phyloP scores from a whole-genome alignment of 2,329 filamentous ascomycete genomes.

The Colletotrichum sp. region DNA sequence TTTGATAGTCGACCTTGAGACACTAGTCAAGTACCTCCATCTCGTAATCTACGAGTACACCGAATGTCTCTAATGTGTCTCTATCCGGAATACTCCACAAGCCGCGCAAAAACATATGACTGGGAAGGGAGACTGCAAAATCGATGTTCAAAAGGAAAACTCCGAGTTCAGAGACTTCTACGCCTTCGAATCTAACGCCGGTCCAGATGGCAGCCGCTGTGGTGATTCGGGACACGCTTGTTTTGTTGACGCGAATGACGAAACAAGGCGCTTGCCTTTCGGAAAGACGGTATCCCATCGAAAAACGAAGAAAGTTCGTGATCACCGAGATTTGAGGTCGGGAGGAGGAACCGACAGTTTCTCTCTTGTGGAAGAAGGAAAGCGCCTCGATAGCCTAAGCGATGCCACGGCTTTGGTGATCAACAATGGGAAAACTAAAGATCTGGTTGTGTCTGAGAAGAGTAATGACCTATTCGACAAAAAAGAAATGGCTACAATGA shows the following conservation, averaged over 20 bases:
- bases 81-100: constrained; percentile 33
- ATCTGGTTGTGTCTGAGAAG: constrained; percentile 4
- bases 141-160: not conserved
- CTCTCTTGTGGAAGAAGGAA: not conserved
- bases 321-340: not conserved
- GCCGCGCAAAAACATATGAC: constrained; percentile 57
- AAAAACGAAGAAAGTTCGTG: not conserved
- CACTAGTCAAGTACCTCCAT: not conserved
- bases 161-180: not conserved
- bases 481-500: constrained; percentile 28
- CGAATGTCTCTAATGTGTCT: not conserved
- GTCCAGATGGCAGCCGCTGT: not conserved
- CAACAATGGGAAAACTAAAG: not conserved
- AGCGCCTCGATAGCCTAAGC: not conserved
- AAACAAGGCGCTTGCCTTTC: constrained; percentile 36
- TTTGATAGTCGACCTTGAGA: not conserved
- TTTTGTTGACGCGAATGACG: constrained; percentile 22
- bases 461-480: constrained; percentile 6
- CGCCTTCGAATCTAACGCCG: constrained; percentile 33
- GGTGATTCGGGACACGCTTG: not conserved
- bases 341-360: not conserved
- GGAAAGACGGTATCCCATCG: constrained; percentile 37
- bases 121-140: constrained; percentile 42
- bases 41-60: not conserved
- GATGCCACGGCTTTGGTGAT: not conserved